Conservation (phyloP, 2,329 filamentous ascomycete genomes). For the Fusarium neocosmosporiellum region DNA sequence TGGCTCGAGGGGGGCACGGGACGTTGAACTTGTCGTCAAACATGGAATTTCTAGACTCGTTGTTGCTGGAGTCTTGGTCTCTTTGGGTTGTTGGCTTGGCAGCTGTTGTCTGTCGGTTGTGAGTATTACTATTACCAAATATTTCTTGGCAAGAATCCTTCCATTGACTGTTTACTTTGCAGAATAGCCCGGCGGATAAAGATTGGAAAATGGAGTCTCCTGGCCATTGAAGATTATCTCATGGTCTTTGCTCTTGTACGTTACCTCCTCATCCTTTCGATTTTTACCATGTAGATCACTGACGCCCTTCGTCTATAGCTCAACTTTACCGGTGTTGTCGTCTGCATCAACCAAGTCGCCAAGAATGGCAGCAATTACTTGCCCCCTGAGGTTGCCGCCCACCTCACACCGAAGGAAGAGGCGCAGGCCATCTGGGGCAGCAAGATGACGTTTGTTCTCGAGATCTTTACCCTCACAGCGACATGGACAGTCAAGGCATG, state of each 20-base stretch:
- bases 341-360: constrained; percentile 56
- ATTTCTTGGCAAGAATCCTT: not conserved
- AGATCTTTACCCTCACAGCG: constrained; percentile 62
- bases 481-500: constrained; percentile 66
- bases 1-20: not conserved
- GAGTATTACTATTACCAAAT: constrained; percentile 5
- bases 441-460: constrained; percentile 64
- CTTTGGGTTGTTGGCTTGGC: constrained; percentile 43
- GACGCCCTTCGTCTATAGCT: constrained; percentile 28
- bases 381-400: constrained; percentile 47
- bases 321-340: constrained; percentile 55
- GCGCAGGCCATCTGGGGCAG: constrained; percentile 60
- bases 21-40: not conserved
- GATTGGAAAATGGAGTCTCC: constrained; percentile 57
- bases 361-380: constrained; percentile 59
- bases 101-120: constrained; percentile 42
- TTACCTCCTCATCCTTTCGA: constrained; percentile 2
- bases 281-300: not conserved
- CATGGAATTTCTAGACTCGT: constrained; percentile 42
- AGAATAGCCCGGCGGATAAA: constrained; percentile 48
- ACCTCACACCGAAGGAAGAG: constrained; percentile 59
- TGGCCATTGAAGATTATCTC: constrained; percentile 68
- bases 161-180: not conserved
- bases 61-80: constrained; percentile 47
- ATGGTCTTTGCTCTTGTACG: constrained; percentile 62